These are phyloP conservation scores for Cylindrotheca closterium DNA, from an alignment of 108 stramenopile genomes.

Conservation along the genomic window DNA sequence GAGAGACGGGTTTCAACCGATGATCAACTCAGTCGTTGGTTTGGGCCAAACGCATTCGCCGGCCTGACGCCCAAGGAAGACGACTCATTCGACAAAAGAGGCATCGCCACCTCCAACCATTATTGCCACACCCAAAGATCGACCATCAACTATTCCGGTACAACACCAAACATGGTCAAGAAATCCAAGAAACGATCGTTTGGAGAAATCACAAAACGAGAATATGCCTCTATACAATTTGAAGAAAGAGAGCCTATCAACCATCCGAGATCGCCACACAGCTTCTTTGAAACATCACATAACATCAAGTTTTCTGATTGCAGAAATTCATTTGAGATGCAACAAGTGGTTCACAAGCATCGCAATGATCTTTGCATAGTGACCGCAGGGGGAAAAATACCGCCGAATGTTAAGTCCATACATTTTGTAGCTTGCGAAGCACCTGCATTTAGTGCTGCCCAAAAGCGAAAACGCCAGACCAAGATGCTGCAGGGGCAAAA, in stretches of 20 bases:
- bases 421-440: slow-evolving; percentile 23
- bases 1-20: background rate
- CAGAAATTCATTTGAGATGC: too few relatives aligned
- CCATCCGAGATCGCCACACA: slow-evolving; percentile 39
- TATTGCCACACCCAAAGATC: too few relatives aligned
- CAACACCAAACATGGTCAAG: background rate
- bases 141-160: too few relatives aligned
- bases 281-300: slow-evolving; percentile 34
- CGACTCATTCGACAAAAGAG: too few relatives aligned
- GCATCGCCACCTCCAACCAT: too few relatives aligned
- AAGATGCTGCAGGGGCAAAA: slow-evolving; percentile 45
- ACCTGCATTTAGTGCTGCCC: slow-evolving; percentile 33
- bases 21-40: too few relatives aligned
- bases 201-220: slow-evolving; percentile 9
- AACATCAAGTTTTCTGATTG: background rate
- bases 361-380: slow-evolving; percentile 74
- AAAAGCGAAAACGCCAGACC: slow-evolving; percentile 45
- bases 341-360: slow-evolving; percentile 71
- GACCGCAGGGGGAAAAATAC: slow-evolving; percentile 45
- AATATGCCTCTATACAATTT: slow-evolving; percentile 18
- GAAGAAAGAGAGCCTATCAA: background rate
- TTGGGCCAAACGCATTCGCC: too few relatives aligned
- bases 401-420: slow-evolving; percentile 6
- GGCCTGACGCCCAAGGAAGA: too few relatives aligned
- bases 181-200: slow-evolving; percentile 18